Percentiles rank a stretch among this genome's conserved stretches.
These are phyloP conservation scores for Hypericum androsaemum DNA, from an alignment of 345 rosid species.

Conservation along the genomic window DNA sequence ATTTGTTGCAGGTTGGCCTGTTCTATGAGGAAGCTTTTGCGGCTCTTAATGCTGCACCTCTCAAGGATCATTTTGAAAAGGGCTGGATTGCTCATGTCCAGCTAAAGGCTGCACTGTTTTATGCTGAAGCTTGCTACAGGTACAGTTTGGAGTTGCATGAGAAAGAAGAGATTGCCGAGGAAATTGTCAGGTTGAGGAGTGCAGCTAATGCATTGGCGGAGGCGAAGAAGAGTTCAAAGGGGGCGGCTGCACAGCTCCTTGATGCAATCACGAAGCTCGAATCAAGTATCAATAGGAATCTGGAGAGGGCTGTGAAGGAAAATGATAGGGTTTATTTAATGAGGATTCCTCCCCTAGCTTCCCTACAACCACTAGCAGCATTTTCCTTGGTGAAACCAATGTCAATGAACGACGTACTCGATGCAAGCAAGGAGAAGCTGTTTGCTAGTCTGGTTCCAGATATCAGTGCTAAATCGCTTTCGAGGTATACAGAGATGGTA, in stretches of 20 bases:
- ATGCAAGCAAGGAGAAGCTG: slow-evolving; percentile 97
- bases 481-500: slow-evolving; percentile 97
- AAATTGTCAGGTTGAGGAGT: slow-evolving; percentile 76
- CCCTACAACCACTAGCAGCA: slow-evolving; percentile 66
- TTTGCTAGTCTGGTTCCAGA: slow-evolving; percentile 94
- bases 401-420: slow-evolving; percentile 72
- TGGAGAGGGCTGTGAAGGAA: slow-evolving; percentile 93
- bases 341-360: slow-evolving; percentile 86
- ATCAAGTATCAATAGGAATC: slow-evolving; percentile 56
- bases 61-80: slow-evolving; percentile 93
- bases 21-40: slow-evolving; percentile 92
- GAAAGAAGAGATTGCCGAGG: slow-evolving; percentile 93
- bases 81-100: slow-evolving; percentile 90
- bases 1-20: slow-evolving; percentile 57
- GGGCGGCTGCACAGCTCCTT: slow-evolving; percentile 75
- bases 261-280: slow-evolving; percentile 79
- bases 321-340: slow-evolving; percentile 96
- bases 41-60: slow-evolving; percentile 50
- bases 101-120: slow-evolving; percentile 75
- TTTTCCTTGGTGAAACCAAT: slow-evolving; percentile 92
- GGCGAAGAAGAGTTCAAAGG: slow-evolving; percentile 72
- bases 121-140: slow-evolving; percentile 83
- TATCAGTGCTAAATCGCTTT: slow-evolving; percentile 92
- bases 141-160: slow-evolving; percentile 81
- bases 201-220: slow-evolving; percentile 62